Evolutionary conservation across 2,329 filamentous ascomycete species (phyloP), one percentile per base, ranked within the genome.

Genomic region (Clathrospora elynae): DNA sequence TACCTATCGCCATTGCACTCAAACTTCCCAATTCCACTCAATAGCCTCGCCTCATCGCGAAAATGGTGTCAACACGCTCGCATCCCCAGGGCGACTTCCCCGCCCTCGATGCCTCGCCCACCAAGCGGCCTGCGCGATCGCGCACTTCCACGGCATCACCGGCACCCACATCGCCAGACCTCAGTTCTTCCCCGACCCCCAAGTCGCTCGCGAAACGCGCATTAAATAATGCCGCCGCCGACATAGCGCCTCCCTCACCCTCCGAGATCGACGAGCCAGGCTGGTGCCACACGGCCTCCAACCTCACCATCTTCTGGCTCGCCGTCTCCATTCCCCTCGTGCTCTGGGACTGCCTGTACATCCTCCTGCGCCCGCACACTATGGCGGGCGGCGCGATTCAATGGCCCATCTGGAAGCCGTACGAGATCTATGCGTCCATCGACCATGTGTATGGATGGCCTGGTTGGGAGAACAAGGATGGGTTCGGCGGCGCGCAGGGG

Each of bases 381-480:
- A 93, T 96, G 87, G 82, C 85, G 0, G 88, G 88, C 55, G 90
- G 90, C 11, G 72, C 70, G 32, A 74, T 86, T 37, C 88, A 95
- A 73, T 78, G 73, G 57, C 87, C 87, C 1, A 59, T 95, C 28
- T 96, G 82, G 80, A 74, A 72, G 19, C 89, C 88, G 0, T 96
- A 96, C 72, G 82, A 80, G 61, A 81, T 95, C 1, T 95, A 96
- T 73, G 88, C 86, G 43, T 74, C 78, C 35, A 76, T 95, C 54
- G 90, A 96, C 71, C 77, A 90, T 68, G 77, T 92, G 20, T 96
- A 96, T 73, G 89, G 90, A 26, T 85, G 80, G 75, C 84, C 85
- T 58, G 85, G 86, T 3, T 89, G 80, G 66, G 73, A 87, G 48
- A 51, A 55, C 7, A 69, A 77, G 14, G 83, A 84, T 64, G 89